Evolutionary conservation across 371 early-diverging fungal genomes (phyloP).

Genomic region (Mucor mucedo): DNA sequence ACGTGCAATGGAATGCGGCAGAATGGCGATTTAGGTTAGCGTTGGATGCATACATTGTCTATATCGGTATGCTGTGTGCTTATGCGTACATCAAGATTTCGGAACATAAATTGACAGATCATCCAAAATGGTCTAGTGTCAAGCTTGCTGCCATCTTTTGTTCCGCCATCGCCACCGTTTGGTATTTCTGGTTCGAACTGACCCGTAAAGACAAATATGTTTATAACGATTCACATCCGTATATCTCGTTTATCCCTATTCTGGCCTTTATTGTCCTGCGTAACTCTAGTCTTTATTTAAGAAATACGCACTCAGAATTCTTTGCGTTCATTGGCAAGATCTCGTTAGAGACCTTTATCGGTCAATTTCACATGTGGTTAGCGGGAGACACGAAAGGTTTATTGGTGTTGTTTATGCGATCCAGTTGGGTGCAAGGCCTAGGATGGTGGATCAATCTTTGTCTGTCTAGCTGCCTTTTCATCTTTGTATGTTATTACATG

Average conservation of each 20-base stretch:
- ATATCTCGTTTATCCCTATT: constrained; percentile 67
- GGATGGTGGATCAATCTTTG: constrained; percentile 66
- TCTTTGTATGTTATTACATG: constrained; percentile 59
- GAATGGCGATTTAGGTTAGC: constrained; percentile 74
- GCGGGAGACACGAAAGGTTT: constrained; percentile 77
- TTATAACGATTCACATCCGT: constrained; percentile 68
- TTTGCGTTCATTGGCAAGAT: constrained; percentile 67
- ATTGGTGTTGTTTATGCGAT: constrained; percentile 46
- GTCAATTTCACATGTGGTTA: constrained; percentile 82
- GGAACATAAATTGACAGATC: constrained; percentile 31
- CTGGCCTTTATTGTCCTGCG: constrained; percentile 68
- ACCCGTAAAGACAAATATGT: constrained; percentile 44
- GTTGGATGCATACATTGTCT: constrained; percentile 67
- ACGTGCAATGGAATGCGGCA: constrained; percentile 59
- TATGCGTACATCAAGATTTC: constrained; percentile 50
- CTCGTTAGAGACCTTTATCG: constrained; percentile 78
- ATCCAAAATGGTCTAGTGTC: constrained; percentile 38
- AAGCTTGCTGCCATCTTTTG: constrained; percentile 30
- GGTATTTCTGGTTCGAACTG: constrained; percentile 57
- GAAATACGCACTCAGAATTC: constrained; percentile 58
- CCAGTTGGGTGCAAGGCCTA: constrained; percentile 35
- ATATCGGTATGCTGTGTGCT: constrained; percentile 62
- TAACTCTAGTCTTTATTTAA: constrained; percentile 58
- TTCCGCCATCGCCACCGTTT: constrained; percentile 41
- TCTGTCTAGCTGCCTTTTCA: constrained; percentile 57